Evolutionary conservation across 805 yeast genomes (phyloP).

Genomic region (Aciculoconidium aculeatum): DNA sequence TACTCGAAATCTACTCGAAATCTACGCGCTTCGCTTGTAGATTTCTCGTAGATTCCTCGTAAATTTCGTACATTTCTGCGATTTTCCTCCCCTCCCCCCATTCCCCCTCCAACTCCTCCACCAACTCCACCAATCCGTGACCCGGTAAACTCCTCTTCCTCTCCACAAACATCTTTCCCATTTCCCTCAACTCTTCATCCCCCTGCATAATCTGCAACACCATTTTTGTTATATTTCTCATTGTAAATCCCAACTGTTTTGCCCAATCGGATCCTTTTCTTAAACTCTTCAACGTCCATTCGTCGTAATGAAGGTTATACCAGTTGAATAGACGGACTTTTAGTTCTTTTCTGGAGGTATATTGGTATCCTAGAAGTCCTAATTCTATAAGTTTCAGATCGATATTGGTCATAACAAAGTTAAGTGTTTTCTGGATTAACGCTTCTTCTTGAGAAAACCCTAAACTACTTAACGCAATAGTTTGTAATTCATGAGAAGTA

Average conservation of each 20-base stretch:
- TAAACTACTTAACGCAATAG: constrained; percentile 50
- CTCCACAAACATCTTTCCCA: constrained; percentile 23
- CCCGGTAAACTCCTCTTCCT: constrained; percentile 31
- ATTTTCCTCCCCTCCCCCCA: constrained; percentile 10
- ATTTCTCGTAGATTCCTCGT: no score
- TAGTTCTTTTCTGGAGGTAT: constrained; percentile 24
- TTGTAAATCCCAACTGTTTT: constrained; percentile 41
- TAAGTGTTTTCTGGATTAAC: constrained; percentile 47
- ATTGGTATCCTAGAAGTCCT: constrained; percentile 49
- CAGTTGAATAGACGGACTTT: constrained; percentile 46
- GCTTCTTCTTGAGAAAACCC: constrained; percentile 44
- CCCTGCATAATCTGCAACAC: constrained; percentile 36
- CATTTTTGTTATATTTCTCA: constrained; percentile 36
- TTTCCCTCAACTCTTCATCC: constrained; percentile 22
- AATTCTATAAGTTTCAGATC: constrained; percentile 51
- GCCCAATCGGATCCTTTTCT: constrained; percentile 41
- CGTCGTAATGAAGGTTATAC: constrained; percentile 48
- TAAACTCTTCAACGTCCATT: constrained; percentile 45
- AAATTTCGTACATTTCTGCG: neutral
- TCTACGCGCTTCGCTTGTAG: neutral
- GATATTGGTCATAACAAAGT: constrained; percentile 51
- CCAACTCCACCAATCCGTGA: constrained; percentile 28
- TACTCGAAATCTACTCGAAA: no score
- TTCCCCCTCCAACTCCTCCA: constrained; percentile 14
- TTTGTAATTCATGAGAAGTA: constrained; percentile 39